phyloP scores from a whole-genome alignment of 345 rosid species.

The Rhodamnia argentea region DNA sequence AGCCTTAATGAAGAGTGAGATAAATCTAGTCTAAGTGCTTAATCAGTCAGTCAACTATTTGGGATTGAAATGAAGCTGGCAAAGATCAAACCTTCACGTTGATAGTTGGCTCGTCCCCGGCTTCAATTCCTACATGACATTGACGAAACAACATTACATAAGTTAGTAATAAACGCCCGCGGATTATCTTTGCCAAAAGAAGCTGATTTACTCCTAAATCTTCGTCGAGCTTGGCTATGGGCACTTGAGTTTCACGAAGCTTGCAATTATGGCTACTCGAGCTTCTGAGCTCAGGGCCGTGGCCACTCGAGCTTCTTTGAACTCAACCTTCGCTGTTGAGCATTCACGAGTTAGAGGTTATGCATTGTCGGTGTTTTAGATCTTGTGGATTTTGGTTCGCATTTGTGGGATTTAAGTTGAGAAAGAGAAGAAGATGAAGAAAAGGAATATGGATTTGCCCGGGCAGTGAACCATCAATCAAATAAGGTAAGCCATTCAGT shows the following conservation, averaged over 20 bases:
- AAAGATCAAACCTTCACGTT: slow-evolving; percentile 8
- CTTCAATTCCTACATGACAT: slow-evolving; percentile 5
- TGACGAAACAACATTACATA: background rate
- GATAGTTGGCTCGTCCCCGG: background rate
- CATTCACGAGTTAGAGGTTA: background rate
- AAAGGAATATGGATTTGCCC: background rate
- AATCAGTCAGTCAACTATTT: no score
- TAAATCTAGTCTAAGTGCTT: no score
- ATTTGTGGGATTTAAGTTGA: background rate
- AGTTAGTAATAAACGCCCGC: no score
- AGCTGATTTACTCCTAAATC: background rate
- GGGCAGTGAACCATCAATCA: no score
- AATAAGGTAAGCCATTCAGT: no score
- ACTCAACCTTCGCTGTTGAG: background rate
- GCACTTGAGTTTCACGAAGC: background rate
- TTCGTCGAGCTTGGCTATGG: background rate
- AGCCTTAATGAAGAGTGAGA: background rate
- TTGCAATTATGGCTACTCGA: background rate
- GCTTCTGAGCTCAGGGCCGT: background rate
- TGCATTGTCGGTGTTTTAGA: background rate
- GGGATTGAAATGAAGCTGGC: background rate
- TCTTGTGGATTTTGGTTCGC: background rate
- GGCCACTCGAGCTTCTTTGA: background rate
- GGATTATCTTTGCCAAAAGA: background rate
- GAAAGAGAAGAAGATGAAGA: background rate